Evolutionary conservation across 768 basidiomycete species (phyloP).

Genomic region (Chlorophyllum brunneum): DNA sequence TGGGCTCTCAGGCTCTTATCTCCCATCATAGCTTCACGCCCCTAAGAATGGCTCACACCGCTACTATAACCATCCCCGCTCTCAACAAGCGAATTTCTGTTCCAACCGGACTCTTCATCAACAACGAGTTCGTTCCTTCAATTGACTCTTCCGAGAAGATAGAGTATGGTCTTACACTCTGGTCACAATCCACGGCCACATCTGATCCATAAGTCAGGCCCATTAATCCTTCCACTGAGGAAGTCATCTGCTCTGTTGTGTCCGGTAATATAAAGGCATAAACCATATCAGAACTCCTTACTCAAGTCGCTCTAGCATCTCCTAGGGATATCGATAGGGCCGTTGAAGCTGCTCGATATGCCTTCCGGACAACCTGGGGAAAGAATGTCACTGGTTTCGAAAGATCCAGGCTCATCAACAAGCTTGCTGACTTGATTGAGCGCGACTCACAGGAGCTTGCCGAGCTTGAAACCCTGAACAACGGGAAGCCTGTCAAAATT

Average conservation of each 20-base stretch:
- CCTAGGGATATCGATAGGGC: slow-evolving; percentile 78
- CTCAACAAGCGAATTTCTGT: slow-evolving; percentile 52
- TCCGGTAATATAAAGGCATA: slow-evolving; percentile 38
- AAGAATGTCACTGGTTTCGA: slow-evolving; percentile 83
- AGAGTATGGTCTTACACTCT: slow-evolving; percentile 38
- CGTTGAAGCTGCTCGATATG: slow-evolving; percentile 76
- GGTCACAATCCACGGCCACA: not conserved
- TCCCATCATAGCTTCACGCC: not conserved
- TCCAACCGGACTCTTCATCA: slow-evolving; percentile 86
- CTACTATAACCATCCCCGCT: slow-evolving; percentile 36
- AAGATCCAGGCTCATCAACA: slow-evolving; percentile 76
- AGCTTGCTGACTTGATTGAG: slow-evolving; percentile 88
- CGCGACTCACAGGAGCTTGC: slow-evolving; percentile 77
- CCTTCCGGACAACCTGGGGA: slow-evolving; percentile 87
- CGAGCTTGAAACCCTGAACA: slow-evolving; percentile 83
- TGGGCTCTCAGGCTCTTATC: not conserved
- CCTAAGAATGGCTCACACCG: slow-evolving; percentile 44
- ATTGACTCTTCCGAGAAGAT: slow-evolving; percentile 63
- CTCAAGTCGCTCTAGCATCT: slow-evolving; percentile 41
- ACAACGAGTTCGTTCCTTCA: slow-evolving; percentile 84
- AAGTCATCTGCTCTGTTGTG: slow-evolving; percentile 62
- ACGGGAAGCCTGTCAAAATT: slow-evolving; percentile 80
- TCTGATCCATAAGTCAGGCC: slow-evolving; percentile 36
- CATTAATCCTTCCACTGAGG: slow-evolving; percentile 83
- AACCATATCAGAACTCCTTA: not conserved